A percentile compares a stretch with the other conserved stretches of the same genome.
These are phyloP conservation scores for Eimeria brunetti DNA, from an alignment of 169 alveolate species.

Conservation along the genomic window DNA sequence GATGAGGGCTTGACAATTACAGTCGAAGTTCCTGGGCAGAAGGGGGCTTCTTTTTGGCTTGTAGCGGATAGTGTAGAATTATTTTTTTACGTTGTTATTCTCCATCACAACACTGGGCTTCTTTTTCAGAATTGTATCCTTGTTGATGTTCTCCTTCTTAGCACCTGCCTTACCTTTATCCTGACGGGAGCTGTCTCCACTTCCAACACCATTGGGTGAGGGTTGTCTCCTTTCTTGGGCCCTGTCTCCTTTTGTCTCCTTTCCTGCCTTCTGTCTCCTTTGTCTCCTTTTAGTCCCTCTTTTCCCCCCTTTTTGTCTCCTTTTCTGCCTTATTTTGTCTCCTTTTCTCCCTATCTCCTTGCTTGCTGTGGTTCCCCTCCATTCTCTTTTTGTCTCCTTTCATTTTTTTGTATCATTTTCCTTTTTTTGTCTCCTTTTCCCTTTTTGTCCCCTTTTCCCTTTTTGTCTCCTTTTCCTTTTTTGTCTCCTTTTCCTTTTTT, in stretches of 20 bases:
- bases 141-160: constrained; percentile 88
- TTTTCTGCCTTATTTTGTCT: no score
- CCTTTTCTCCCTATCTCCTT: no score
- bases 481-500: no score
- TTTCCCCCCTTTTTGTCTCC: no score
- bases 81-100: constrained; percentile 88
- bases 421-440: no score
- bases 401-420: no score
- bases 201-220: constrained; percentile 84
- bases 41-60: constrained; percentile 84
- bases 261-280: background rate
- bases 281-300: background rate
- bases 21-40: constrained; percentile 20
- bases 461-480: no score
- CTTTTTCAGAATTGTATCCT: constrained; percentile 90
- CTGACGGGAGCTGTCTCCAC: constrained; percentile 87
- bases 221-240: no score
- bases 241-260: background rate
- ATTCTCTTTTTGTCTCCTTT: no score
- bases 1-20: background rate
- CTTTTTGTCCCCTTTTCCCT: no score
- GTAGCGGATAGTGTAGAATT: constrained; percentile 89
- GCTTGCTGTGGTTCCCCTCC: no score
- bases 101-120: constrained; percentile 91
- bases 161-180: constrained; percentile 89